phyloP scores from a whole-genome alignment of 2,329 filamentous ascomycete species.

The Claviceps africana region DNA sequence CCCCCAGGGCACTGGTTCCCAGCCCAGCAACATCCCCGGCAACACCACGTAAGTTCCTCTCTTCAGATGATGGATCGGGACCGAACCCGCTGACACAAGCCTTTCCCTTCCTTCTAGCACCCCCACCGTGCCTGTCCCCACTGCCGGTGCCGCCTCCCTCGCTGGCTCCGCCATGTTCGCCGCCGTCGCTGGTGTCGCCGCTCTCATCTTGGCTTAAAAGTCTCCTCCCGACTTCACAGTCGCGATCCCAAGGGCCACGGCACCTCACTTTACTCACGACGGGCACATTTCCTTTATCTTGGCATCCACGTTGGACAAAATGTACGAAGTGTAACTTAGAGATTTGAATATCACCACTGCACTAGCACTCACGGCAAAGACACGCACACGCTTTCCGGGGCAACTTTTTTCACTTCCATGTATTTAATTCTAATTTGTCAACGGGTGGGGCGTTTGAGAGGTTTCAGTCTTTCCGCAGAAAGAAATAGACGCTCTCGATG shows the following conservation, averaged over 20 bases:
- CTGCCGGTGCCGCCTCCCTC: constrained; percentile 38
- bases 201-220: constrained; percentile 40
- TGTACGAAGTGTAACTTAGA: constrained; percentile 18
- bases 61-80: too few species aligned
- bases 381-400: constrained; percentile 9
- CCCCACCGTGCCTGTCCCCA: constrained; percentile 23
- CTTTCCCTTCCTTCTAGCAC: constrained; percentile 9
- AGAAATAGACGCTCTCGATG: not conserved
- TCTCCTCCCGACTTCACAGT: constrained; percentile 21
- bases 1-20: constrained; percentile 20
- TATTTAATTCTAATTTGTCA: not conserved
- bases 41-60: constrained; percentile 14
- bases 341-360: constrained; percentile 4
- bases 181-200: constrained; percentile 39
- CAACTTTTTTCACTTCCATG: constrained; percentile 4
- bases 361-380: constrained; percentile 13
- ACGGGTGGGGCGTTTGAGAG: not conserved
- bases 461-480: not conserved
- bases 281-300: not conserved
- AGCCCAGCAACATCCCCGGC: constrained; percentile 24
- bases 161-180: constrained; percentile 40
- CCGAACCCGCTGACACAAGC: not conserved
- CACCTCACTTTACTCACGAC: constrained; percentile 10
- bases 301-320: constrained; percentile 12
- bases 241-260: constrained; percentile 28